Percentiles rank a stretch among this genome's conserved stretches.
Evolutionary conservation across 805 yeast species (phyloP).

Genomic region (Ogataea nitratoaversa): DNA sequence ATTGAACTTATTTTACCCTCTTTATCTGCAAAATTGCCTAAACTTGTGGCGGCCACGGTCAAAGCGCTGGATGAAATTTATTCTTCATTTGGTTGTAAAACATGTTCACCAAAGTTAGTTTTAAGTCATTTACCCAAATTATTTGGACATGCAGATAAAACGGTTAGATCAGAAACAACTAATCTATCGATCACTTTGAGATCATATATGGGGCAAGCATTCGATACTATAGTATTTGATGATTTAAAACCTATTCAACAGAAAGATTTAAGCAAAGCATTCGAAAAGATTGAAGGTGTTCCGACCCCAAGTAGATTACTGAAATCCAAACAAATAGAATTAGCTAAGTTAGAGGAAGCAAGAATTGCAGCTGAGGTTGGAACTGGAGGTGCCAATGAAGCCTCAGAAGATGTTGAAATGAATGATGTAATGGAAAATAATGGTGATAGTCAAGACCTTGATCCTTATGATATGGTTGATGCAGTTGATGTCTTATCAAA

Average conservation of each 20-base stretch:
- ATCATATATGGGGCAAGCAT: slow-evolving; percentile 66
- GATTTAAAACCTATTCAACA: slow-evolving; percentile 89
- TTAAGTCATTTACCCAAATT: slow-evolving; percentile 59
- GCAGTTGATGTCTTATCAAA: slow-evolving; percentile 64
- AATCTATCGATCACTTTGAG: slow-evolving; percentile 63
- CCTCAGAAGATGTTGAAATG: slow-evolving; percentile 38
- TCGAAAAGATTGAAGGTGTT: slow-evolving; percentile 43
- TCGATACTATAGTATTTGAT: slow-evolving; percentile 57
- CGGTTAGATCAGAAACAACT: slow-evolving; percentile 77
- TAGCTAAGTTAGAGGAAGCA: slow-evolving; percentile 21
- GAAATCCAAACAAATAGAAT: slow-evolving; percentile 46
- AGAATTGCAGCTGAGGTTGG: slow-evolving; percentile 1
- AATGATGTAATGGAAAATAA: slow-evolving; percentile 21
- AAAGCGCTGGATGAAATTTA: slow-evolving; percentile 54
- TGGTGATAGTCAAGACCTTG: slow-evolving; percentile 5
- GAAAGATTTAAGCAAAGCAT: slow-evolving; percentile 69
- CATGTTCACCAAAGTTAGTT: slow-evolving; percentile 53
- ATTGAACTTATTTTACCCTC: slow-evolving; percentile 65
- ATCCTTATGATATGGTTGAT: slow-evolving; percentile 67
- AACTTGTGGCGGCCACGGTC: slow-evolving; percentile 66
- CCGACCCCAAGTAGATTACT: slow-evolving; percentile 56
- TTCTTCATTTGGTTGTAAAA: slow-evolving; percentile 57
- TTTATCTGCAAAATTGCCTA: slow-evolving; percentile 64
- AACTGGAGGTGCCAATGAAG: slow-evolving; percentile 14
- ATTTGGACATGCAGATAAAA: slow-evolving; percentile 81